These are phyloP conservation scores for Clonostachys chloroleuca DNA, from an alignment of 2,329 filamentous ascomycete species.

Conservation along the genomic window DNA sequence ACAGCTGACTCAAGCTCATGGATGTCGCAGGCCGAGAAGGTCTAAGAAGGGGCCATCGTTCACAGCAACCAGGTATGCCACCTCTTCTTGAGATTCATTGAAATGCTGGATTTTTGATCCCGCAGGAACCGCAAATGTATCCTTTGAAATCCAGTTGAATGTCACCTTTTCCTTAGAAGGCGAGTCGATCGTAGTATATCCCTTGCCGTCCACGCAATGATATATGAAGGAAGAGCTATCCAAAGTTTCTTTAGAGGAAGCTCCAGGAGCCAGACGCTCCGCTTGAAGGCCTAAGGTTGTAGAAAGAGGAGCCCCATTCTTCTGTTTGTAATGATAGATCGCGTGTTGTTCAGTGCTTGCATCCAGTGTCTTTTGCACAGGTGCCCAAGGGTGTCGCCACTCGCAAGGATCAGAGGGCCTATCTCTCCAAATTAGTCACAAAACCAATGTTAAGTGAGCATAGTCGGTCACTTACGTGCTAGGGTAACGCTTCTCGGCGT, in stretches of 20 bases:
- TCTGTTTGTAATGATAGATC: conserved; percentile 27
- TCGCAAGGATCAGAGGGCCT: conserved; percentile 24
- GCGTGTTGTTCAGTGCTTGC: conserved; percentile 15
- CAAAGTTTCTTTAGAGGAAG: conserved; percentile 16
- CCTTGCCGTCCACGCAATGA: conserved; percentile 44
- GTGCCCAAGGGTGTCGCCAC: conserved; percentile 37
- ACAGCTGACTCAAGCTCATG: background rate
- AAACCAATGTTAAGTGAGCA: background rate
- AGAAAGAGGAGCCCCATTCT: conserved; percentile 25
- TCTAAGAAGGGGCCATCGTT: conserved; percentile 26
- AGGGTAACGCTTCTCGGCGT: conserved; percentile 39
- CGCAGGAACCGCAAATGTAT: conserved; percentile 49
- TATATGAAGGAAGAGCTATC: conserved; percentile 48
- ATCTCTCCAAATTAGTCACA: conserved; percentile 2
- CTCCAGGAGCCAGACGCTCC: conserved; percentile 35
- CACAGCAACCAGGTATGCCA: conserved; percentile 24
- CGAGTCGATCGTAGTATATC: conserved; percentile 30
- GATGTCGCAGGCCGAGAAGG: conserved; percentile 13
- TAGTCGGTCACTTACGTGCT: conserved; percentile 22
- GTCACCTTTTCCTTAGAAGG: conserved; percentile 19
- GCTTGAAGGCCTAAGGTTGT: conserved; percentile 42
- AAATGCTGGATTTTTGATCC: conserved; percentile 46
- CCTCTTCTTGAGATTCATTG: conserved; percentile 16
- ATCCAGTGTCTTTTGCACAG: conserved; percentile 33
- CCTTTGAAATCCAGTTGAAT: conserved; percentile 37